Conservation (phyloP, 495 filamentous ascomycete genomes). For the Penicillium cinerascens region DNA sequence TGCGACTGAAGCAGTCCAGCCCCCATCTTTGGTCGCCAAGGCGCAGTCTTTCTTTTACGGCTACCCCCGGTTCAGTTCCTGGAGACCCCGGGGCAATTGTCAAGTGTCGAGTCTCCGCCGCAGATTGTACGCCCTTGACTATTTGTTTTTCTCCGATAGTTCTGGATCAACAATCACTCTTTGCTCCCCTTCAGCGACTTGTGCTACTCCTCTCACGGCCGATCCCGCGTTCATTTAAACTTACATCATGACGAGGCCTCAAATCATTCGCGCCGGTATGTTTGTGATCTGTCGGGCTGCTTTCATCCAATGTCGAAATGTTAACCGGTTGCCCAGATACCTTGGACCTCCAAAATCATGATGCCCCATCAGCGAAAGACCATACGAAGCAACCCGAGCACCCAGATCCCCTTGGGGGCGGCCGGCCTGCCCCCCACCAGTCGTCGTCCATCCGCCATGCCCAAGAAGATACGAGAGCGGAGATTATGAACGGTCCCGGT, state of each 20-base stretch:
- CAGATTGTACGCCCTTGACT: not conserved
- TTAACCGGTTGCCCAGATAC: constrained; percentile 61
- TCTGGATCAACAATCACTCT: constrained; percentile 17
- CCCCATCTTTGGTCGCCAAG: constrained; percentile 22
- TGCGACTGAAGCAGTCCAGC: constrained; percentile 25
- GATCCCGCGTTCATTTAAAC: constrained; percentile 18
- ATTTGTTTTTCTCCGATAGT: constrained; percentile 5
- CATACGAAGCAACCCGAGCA: constrained; percentile 56
- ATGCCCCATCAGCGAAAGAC: constrained; percentile 78
- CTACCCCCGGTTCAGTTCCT: constrained; percentile 2
- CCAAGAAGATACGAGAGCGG: constrained; percentile 67
- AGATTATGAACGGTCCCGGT: constrained; percentile 53
- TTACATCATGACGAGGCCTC: constrained; percentile 64
- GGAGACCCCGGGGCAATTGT: constrained; percentile 7
- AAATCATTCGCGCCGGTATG: constrained; percentile 77
- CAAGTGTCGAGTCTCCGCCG: not conserved
- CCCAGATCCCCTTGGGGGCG: constrained; percentile 48
- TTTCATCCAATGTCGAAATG: constrained; percentile 1
- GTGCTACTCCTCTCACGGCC: constrained; percentile 9
- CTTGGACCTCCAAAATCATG: constrained; percentile 85
- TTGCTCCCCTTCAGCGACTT: constrained; percentile 10
- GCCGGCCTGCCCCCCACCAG: constrained; percentile 76
- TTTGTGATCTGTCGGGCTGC: constrained; percentile 13
- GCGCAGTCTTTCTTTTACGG: constrained; percentile 29
- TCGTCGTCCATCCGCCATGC: constrained; percentile 76